These are phyloP conservation scores for Elsinoe ampelina DNA, from an alignment of 2,329 filamentous ascomycete species.

Conservation along the genomic window DNA sequence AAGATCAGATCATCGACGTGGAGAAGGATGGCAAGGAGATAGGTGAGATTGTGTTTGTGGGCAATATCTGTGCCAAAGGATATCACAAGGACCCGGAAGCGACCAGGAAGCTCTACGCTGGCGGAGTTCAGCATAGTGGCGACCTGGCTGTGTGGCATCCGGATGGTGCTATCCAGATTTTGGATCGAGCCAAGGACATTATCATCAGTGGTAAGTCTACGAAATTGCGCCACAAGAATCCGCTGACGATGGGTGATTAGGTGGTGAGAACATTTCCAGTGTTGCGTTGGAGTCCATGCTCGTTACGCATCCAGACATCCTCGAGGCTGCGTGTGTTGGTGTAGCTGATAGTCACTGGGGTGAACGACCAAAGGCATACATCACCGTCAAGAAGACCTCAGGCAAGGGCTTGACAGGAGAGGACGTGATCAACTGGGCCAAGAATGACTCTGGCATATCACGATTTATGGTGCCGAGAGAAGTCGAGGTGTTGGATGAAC, in stretches of 20 bases:
- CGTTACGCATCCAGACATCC: constrained; percentile 73
- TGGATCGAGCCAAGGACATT: constrained; percentile 93
- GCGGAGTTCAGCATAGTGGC: constrained; percentile 78
- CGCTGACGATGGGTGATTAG: constrained; percentile 34
- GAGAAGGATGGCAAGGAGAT: constrained; percentile 63
- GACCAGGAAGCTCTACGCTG: constrained; percentile 76
- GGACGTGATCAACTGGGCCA: constrained; percentile 80
- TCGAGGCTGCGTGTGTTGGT: constrained; percentile 86
- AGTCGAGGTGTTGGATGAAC: constrained; percentile 69
- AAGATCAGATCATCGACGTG: constrained; percentile 59
- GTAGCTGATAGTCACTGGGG: constrained; percentile 88
- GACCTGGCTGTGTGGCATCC: constrained; percentile 90
- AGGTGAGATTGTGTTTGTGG: constrained; percentile 75
- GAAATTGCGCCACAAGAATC: constrained; percentile 1
- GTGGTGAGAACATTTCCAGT: constrained; percentile 93
- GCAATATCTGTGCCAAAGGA: constrained; percentile 84
- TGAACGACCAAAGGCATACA: constrained; percentile 86
- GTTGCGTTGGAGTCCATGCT: constrained; percentile 88
- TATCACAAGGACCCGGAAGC: constrained; percentile 88
- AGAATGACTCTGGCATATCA: constrained; percentile 68
- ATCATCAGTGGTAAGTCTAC: constrained; percentile 72
- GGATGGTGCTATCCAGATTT: constrained; percentile 82
- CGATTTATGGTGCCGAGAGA: constrained; percentile 72
- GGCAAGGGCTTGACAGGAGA: constrained; percentile 43
- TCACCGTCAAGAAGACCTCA: constrained; percentile 68